A percentile compares a stretch with the other conserved stretches of the same genome.
phyloP scores from a whole-genome alignment of 176 grass and related monocot genomes.

The Otatea glauca region DNA sequence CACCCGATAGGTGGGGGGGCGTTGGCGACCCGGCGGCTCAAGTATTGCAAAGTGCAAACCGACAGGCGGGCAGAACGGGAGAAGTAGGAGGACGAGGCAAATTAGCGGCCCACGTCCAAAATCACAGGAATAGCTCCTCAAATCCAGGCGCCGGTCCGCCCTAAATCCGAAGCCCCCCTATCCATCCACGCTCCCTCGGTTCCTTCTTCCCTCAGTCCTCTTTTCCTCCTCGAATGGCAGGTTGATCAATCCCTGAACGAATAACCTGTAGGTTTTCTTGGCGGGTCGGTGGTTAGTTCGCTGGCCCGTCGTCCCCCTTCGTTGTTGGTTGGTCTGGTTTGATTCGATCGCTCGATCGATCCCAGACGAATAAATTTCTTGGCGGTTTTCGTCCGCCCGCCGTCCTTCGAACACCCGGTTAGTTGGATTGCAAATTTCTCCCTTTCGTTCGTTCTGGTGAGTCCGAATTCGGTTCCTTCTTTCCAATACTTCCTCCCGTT shows the following conservation, averaged over 20 bases:
- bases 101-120: background rate
- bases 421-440: slow-evolving; percentile 13
- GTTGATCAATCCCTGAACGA: background rate
- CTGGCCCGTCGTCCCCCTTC: background rate
- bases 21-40: background rate
- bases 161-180: background rate
- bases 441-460: slow-evolving; percentile 3
- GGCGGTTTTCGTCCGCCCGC: background rate
- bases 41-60: background rate
- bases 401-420: background rate
- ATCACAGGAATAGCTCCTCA: background rate
- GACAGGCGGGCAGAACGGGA: background rate
- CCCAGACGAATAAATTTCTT: background rate
- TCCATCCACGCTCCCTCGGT: background rate
- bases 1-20: background rate
- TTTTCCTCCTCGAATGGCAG: background rate
- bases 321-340: background rate
- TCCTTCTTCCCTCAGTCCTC: background rate
- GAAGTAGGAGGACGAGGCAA: background rate
- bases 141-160: slow-evolving; percentile 26
- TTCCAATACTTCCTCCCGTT: background rate
- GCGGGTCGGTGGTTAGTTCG: background rate
- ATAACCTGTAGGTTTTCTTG: slow-evolving; percentile 19
- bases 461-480: background rate
- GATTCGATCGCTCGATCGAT: background rate